Conservation (phyloP, 208 protist genomes). For the Trypanosoma mega region DNA sequence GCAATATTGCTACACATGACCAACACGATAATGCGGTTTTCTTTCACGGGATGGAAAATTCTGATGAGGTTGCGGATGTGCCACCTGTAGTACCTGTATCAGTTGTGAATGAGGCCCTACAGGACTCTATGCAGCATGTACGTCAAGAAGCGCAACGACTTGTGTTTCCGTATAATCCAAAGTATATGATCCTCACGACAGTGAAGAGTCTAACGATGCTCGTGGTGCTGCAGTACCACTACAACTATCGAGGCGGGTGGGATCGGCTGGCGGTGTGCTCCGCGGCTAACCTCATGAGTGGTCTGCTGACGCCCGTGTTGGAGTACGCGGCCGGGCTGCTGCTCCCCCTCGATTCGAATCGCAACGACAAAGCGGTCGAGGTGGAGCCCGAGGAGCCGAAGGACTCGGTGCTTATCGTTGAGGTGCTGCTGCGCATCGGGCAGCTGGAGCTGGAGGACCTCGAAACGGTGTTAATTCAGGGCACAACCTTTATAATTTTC, state of each 20-base stretch:
- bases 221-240: slow-evolving; percentile 62
- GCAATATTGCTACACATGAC: background rate
- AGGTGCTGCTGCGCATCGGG: slow-evolving; percentile 50
- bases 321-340: slow-evolving; percentile 45
- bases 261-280: slow-evolving; percentile 50
- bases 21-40: slow-evolving; percentile 21
- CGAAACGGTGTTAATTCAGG: slow-evolving; percentile 56
- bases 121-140: slow-evolving; percentile 36
- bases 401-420: slow-evolving; percentile 54
- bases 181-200: slow-evolving; percentile 57
- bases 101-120: slow-evolving; percentile 38
- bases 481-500: slow-evolving; percentile 55
- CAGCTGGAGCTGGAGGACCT: slow-evolving; percentile 51
- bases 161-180: slow-evolving; percentile 46
- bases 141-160: slow-evolving; percentile 42
- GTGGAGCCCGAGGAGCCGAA: slow-evolving; percentile 43
- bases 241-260: slow-evolving; percentile 50
- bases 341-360: slow-evolving; percentile 35
- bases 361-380: slow-evolving; percentile 8
- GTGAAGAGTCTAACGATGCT: slow-evolving; percentile 54
- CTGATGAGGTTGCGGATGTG: background rate
- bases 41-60: slow-evolving; percentile 21
- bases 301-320: slow-evolving; percentile 49
- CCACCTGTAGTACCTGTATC: slow-evolving; percentile 39
- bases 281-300: slow-evolving; percentile 54